Percentiles rank a stretch among this genome's conserved stretches.
Conservation (phyloP, 2,329 filamentous ascomycete species). For the Penicillium frequentans region DNA sequence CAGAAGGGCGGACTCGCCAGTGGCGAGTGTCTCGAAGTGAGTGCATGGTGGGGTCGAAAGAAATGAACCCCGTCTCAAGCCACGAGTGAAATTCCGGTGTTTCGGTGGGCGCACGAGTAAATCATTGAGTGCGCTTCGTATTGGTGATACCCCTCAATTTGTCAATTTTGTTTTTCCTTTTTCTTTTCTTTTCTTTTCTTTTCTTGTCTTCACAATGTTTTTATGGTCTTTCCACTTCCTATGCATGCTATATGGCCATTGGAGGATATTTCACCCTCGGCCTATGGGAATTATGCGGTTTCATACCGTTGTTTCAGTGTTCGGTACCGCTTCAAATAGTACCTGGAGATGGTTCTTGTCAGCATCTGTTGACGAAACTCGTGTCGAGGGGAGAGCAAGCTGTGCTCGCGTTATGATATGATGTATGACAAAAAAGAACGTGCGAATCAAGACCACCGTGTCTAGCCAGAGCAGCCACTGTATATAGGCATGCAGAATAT, state of each 20-base stretch:
- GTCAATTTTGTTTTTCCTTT: conserved; percentile 11
- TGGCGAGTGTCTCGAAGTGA: conserved; percentile 77
- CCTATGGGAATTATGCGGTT: conserved; percentile 29
- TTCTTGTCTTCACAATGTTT: conserved; percentile 10
- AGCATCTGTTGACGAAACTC: conserved; percentile 15
- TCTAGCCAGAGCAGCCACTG: conserved; percentile 5
- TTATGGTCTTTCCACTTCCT: conserved; percentile 17
- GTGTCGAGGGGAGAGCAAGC: conserved; percentile 7
- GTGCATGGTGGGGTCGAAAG: conserved; percentile 65
- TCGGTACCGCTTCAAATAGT: conserved; percentile 90
- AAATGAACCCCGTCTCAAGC: conserved; percentile 28
- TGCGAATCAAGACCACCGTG: conserved; percentile 3
- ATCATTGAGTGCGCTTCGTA: conserved; percentile 36
- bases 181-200: conserved; percentile 10
- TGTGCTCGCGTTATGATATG: conserved; percentile 22
- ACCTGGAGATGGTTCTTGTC: conserved; percentile 54
- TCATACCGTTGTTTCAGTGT: conserved; percentile 80
- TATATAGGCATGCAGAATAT: conserved; percentile 15
- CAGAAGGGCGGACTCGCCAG: conserved; percentile 74
- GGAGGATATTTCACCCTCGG: conserved; percentile 1
- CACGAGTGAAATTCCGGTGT: conserved; percentile 27
- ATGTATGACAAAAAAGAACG: conserved; percentile 19
- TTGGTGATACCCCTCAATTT: conserved; percentile 39
- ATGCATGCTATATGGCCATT: conserved; percentile 22
- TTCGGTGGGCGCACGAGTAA: conserved; percentile 30